phyloP scores from a whole-genome alignment of 768 basidiomycete species.

The Boletellus sp. region DNA sequence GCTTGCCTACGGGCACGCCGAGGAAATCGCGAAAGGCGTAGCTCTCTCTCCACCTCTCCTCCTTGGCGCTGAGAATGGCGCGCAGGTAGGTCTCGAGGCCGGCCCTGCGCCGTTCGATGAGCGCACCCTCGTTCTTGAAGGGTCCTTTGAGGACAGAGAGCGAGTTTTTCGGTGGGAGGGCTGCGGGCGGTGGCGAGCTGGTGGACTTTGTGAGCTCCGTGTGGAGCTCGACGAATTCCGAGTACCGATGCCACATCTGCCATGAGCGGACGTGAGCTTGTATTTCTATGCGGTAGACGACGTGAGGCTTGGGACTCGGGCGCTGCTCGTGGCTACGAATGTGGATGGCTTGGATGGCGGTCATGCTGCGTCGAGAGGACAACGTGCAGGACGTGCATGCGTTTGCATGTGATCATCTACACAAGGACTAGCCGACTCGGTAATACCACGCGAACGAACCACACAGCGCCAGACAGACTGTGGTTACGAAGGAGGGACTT shows the following conservation, averaged over 20 bases:
- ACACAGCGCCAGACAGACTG: neutral
- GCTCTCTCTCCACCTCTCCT: conserved; percentile 77
- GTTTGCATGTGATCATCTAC: conserved; percentile 20
- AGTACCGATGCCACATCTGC: conserved; percentile 93
- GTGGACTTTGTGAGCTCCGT: conserved; percentile 75
- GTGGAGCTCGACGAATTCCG: conserved; percentile 88
- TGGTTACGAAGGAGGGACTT: conserved; percentile 16
- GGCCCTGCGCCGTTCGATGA: conserved; percentile 71
- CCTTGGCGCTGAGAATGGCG: conserved; percentile 77
- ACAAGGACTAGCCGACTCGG: conserved; percentile 1
- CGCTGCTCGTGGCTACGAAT: conserved; percentile 70
- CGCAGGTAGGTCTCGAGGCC: conserved; percentile 85
- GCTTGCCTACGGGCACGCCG: conserved; percentile 68
- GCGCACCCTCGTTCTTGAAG: conserved; percentile 46
- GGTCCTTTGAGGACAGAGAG: conserved; percentile 62
- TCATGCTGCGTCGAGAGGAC: conserved; percentile 38
- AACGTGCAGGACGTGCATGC: neutral
- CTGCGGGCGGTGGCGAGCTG: conserved; percentile 72
- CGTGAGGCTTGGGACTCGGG: conserved; percentile 67
- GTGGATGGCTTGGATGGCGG: conserved; percentile 74
- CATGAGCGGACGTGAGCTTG: conserved; percentile 88
- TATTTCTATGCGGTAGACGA: conserved; percentile 79
- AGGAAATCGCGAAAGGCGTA: conserved; percentile 85
- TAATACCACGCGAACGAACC: conserved; percentile 5
- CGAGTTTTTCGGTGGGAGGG: conserved; percentile 83